Evolutionary conservation across 208 protist genomes (phyloP), one percentile per base, ranked within the genome.

Genomic region (Trypanosoma congolense): DNA sequence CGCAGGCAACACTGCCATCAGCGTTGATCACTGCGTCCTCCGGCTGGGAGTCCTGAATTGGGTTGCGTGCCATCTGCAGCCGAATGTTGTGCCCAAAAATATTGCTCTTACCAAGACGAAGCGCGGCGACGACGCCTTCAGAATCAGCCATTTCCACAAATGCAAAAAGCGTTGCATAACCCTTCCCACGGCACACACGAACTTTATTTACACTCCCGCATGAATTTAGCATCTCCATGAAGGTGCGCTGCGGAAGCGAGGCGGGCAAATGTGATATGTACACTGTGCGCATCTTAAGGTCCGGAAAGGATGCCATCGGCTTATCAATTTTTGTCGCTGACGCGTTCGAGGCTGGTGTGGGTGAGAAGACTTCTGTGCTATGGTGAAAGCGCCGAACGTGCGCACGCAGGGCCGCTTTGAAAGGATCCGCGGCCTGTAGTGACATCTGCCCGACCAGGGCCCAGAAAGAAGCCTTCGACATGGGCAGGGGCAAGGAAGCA

Each of bases 111-210:
- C 82, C 86, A 47, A 93, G 72, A 35, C 75, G 67, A 51, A 84
- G 58, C 25, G 57, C 35, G 12, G 67, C 78, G 18, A 61, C 54
- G 21, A 73, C 81, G 26, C 64, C 81, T 29, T 84, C 71, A 16
- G 70, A 10, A 9, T 73, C 82, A 10, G 70, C 63, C 81, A 93
- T 93, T 55, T 93, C 81, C 14, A 93, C 86, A 68, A 93, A 93
- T 0, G 86, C 80, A 62, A 90, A 90, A 14, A 93, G 57, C 18
- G 86, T 88, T 22, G 55, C 42, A 54, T 87, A 83, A 25, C 75
- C 75, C 30, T 48, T 77, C 33, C 80, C 74, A 30, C 63, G 60
- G 58, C 86, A 93, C 19, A 93, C 40, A 44, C 86, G 81, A 9
- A 93, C 78, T 55, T 87, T 90, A 64, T 86, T 90, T 31, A 93